phyloP scores from a whole-genome alignment of 1,284 basidiomycete species.

The Leccinum laetum region DNA sequence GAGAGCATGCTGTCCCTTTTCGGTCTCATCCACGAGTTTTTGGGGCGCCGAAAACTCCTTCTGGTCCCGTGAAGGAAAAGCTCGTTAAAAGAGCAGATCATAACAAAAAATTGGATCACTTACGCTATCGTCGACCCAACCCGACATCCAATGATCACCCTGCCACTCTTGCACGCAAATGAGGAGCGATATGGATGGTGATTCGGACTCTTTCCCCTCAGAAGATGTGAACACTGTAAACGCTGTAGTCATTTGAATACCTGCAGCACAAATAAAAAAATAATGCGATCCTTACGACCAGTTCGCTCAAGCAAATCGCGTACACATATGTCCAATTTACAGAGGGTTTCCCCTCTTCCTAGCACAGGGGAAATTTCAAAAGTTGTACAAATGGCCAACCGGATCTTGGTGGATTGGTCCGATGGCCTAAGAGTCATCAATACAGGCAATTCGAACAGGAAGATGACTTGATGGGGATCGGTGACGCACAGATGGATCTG shows the following conservation, averaged over 20 bases:
- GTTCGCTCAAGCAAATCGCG: slow-evolving; percentile 1
- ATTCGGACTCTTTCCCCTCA: background rate
- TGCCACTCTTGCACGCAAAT: background rate
- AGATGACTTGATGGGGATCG: background rate
- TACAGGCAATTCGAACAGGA: background rate
- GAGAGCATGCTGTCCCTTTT: slow-evolving; percentile 3
- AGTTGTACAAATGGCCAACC: slow-evolving; percentile 14
- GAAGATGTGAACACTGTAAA: background rate
- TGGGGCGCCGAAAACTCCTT: background rate
- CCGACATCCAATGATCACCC: background rate
- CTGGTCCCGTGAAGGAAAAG: background rate
- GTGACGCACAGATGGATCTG: slow-evolving; percentile 10
- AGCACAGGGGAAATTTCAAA: slow-evolving; percentile 15
- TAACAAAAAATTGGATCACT: background rate
- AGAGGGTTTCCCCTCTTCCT: slow-evolving; percentile 10
- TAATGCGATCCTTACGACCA: background rate
- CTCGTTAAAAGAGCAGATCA: no score
- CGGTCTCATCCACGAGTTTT: background rate
- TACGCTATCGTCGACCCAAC: background rate
- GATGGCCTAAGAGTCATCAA: slow-evolving; percentile 13
- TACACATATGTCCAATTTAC: background rate
- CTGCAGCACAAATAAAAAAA: background rate
- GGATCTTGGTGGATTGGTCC: background rate
- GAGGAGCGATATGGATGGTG: slow-evolving; percentile 4
- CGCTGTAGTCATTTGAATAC: background rate